Percentiles rank a stretch among this genome's conserved stretches.
These are phyloP conservation scores for Plasmodium sp. DNA, from an alignment of 169 alveolate genomes.

Conservation along the genomic window DNA sequence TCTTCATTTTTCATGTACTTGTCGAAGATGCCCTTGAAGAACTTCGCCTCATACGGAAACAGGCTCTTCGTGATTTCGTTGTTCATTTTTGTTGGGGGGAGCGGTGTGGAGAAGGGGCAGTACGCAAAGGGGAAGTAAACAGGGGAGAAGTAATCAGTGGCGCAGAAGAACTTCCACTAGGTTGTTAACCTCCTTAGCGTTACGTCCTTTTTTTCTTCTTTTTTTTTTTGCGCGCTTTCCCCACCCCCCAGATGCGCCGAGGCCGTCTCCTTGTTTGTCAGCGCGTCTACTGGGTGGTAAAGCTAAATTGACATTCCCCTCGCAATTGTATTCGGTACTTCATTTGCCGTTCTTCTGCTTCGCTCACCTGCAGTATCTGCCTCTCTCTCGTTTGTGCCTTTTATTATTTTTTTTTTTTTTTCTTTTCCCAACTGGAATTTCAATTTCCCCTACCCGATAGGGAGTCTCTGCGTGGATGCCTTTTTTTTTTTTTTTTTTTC, in stretches of 20 bases:
- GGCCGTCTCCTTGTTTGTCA: background rate
- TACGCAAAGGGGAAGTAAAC: no score
- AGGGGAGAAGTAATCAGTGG: background rate
- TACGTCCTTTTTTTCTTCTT: background rate
- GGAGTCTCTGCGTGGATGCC: no score
- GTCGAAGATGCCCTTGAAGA: slow-evolving; percentile 44
- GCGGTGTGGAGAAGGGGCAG: background rate
- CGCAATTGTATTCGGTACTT: background rate
- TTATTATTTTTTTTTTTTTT: no score
- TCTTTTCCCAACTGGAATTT: no score
- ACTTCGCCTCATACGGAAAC: slow-evolving; percentile 55
- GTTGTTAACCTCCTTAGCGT: background rate
- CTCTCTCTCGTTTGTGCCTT: background rate
- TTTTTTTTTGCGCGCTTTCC: background rate
- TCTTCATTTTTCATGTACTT: slow-evolving; percentile 62
- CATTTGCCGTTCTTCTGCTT: background rate
- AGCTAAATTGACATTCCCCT: background rate
- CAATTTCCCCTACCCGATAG: no score
- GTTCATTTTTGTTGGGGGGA: background rate
- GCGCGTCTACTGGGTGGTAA: background rate
- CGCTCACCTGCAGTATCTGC: background rate
- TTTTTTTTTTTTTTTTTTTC: background rate
- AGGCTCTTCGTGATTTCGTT: slow-evolving; percentile 46
- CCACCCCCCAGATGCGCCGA: background rate
- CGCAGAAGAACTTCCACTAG: background rate